These are phyloP conservation scores for Drechslera avenae DNA, from an alignment of 2,329 filamentous ascomycete species.

Conservation along the genomic window DNA sequence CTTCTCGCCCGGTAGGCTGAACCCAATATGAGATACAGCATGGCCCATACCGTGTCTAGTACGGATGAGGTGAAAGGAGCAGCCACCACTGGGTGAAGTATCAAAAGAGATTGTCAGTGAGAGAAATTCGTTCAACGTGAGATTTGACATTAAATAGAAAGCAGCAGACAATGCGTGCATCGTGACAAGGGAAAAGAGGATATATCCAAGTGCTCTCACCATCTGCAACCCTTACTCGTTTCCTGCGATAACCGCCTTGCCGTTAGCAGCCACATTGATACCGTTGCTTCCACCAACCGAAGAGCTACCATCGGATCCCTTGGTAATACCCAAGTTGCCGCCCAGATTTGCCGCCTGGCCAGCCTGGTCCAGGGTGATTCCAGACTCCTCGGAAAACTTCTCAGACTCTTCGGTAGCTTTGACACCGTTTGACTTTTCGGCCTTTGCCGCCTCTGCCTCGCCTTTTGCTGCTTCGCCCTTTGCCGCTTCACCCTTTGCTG, in stretches of 20 bases:
- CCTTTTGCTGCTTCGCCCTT: constrained; percentile 20
- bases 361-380: constrained; percentile 30
- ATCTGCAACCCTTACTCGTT: constrained; percentile 15
- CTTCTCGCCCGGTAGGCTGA: no score
- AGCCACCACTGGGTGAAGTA: no score
- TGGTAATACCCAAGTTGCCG: constrained; percentile 41
- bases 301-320: constrained; percentile 40
- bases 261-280: constrained; percentile 38
- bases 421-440: constrained; percentile 28
- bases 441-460: constrained; percentile 23
- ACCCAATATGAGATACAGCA: no score
- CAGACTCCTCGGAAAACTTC: constrained; percentile 35
- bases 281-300: constrained; percentile 39
- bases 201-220: not conserved
- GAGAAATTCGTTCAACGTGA: no score
- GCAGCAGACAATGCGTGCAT: no score
- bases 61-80: no score
- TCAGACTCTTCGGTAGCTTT: constrained; percentile 40
- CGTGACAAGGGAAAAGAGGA: not conserved
- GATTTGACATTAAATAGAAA: no score
- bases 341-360: constrained; percentile 39
- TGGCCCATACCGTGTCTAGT: no score
- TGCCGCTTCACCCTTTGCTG: constrained; percentile 16
- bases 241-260: constrained; percentile 29
- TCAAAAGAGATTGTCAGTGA: no score